Conservation (phyloP, 2,329 filamentous ascomycete genomes). For the Cladosporium velox region DNA sequence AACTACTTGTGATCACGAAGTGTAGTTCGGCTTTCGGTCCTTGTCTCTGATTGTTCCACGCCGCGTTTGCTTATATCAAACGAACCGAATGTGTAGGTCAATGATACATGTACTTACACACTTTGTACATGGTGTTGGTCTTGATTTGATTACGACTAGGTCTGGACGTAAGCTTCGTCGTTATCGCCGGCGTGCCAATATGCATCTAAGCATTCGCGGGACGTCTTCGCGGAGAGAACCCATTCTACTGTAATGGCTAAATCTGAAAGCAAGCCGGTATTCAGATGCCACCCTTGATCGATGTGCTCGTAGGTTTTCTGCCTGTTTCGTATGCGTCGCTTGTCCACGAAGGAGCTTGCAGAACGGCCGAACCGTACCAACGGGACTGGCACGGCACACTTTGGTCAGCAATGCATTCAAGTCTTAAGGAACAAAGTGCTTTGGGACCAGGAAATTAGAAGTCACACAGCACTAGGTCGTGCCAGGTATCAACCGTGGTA, state of each 20-base stretch:
- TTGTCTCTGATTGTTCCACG: background rate
- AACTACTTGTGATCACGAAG: background rate
- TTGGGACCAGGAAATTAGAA: background rate
- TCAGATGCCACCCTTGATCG: background rate
- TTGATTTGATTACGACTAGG: background rate
- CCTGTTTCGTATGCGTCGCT: background rate
- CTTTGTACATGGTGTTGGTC: background rate
- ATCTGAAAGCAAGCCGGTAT: background rate
- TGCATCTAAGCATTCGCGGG: background rate
- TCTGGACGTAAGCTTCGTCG: background rate
- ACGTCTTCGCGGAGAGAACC: background rate
- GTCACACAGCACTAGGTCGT: background rate
- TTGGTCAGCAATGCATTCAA: background rate
- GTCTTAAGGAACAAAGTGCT: background rate
- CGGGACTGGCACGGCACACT: background rate
- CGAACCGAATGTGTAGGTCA: background rate
- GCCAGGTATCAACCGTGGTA: background rate
- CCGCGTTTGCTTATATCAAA: background rate
- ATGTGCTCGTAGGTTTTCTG: background rate
- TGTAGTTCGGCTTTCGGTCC: background rate
- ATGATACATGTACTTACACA: background rate
- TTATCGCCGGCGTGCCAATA: background rate
- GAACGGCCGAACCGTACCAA: background rate
- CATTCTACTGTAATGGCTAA: background rate
- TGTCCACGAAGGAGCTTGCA: background rate